A percentile compares a stretch with the other conserved stretches of the same genome.
These are phyloP conservation scores for Flaveria floridana DNA, from an alignment of 140 eudicot species.

Conservation along the genomic window DNA sequence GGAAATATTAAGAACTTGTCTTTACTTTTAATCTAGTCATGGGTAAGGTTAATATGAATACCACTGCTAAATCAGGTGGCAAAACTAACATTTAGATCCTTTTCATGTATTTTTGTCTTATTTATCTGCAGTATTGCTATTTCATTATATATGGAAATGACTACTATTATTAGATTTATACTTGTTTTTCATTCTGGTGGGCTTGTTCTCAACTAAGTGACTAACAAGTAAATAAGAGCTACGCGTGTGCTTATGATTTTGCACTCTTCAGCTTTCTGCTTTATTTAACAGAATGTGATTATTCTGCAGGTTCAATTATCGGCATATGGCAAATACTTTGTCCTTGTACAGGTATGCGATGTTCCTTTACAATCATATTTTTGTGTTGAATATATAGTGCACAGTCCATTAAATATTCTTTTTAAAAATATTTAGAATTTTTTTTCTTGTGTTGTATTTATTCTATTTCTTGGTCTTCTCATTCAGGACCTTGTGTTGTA, in stretches of 20 bases:
- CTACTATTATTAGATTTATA: neutral
- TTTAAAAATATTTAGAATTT: neutral
- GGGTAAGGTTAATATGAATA: neutral
- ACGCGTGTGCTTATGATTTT: conserved; percentile 13
- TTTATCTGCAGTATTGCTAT: neutral
- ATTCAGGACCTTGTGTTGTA: conserved; percentile 51
- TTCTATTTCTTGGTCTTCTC: neutral
- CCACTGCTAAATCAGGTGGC: neutral
- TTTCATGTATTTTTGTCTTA: neutral
- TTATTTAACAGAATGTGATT: neutral
- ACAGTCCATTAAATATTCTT: neutral
- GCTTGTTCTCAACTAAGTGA: neutral
- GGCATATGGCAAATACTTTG: conserved; percentile 95
- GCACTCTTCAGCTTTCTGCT: neutral
- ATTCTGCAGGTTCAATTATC: conserved; percentile 76
- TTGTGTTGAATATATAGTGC: neutral
- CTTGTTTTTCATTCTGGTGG: neutral
- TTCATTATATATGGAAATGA: neutral
- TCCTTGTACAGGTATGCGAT: conserved; percentile 72
- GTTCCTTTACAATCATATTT: neutral
- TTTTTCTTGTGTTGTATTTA: neutral
- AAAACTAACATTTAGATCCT: neutral
- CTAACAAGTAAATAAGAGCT: neutral
- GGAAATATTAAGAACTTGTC: neutral
- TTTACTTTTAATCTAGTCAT: conserved; percentile 2